These are phyloP conservation scores for Fusarium multiceps DNA, from an alignment of 2,329 filamentous ascomycete species.

Conservation along the genomic window DNA sequence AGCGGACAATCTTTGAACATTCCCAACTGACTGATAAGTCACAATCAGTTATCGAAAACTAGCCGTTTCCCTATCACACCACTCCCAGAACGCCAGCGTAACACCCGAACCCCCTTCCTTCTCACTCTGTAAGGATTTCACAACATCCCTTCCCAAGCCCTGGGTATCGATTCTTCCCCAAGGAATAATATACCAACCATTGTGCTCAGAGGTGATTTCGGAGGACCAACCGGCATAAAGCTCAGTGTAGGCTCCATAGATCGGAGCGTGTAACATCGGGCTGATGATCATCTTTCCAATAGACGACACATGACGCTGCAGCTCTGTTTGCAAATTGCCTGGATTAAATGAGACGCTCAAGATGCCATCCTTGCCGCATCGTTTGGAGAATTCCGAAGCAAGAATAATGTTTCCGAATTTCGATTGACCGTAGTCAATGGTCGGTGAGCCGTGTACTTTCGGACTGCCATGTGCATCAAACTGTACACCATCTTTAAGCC, in stretches of 20 bases:
- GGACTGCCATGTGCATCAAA: constrained; percentile 16
- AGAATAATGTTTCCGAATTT: not conserved
- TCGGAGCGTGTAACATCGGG: not conserved
- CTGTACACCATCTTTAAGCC: constrained; percentile 7
- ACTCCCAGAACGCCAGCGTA: not conserved
- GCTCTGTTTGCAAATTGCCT: constrained; percentile 17
- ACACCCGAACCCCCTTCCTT: not conserved
- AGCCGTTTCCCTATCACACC: not conserved
- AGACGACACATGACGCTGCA: constrained; percentile 3
- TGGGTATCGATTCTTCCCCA: not conserved
- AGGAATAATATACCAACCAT: not conserved
- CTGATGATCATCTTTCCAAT: not conserved
- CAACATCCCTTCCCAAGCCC: not conserved
- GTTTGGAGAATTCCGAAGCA: not conserved
- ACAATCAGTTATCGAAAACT: not conserved
- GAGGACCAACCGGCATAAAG: not conserved
- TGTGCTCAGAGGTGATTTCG: not conserved
- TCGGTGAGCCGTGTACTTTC: not conserved
- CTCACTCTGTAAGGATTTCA: not conserved
- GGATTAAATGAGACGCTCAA: constrained; percentile 18
- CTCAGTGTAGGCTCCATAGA: not conserved
- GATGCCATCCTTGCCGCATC: constrained; percentile 7
- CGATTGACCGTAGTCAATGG: not conserved
- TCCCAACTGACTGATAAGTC: not conserved
- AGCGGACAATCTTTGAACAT: too few relatives aligned